phyloP scores from a whole-genome alignment of 2,329 filamentous ascomycete species.

The Neofusicoccum parvum region DNA sequence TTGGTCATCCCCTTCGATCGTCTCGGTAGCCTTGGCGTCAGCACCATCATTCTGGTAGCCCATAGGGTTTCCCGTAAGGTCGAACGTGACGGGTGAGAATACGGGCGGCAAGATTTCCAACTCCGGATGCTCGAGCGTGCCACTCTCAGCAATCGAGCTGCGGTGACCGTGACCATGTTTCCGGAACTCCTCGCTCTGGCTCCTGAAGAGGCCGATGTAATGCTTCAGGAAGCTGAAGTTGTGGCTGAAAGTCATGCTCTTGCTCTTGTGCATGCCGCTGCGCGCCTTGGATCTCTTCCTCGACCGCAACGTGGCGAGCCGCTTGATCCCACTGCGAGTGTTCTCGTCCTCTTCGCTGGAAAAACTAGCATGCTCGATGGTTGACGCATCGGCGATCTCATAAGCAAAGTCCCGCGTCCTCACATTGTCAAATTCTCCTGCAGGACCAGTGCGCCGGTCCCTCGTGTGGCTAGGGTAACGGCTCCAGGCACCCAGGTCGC shows the following conservation, averaged over 20 bases:
- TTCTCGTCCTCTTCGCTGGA: slow-evolving; percentile 32
- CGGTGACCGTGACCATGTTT: slow-evolving; percentile 47
- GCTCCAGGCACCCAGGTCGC: slow-evolving; percentile 44
- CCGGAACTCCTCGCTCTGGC: slow-evolving; percentile 41
- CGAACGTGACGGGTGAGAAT: slow-evolving; percentile 19
- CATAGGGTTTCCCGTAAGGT: neutral
- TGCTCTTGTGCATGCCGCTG: slow-evolving; percentile 32
- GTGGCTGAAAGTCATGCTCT: slow-evolving; percentile 45
- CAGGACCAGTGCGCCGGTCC: slow-evolving; percentile 42
- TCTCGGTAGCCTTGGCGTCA: neutral
- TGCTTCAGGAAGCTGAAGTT: slow-evolving; percentile 45
- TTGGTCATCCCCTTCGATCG: neutral
- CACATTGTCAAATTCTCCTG: slow-evolving; percentile 42
- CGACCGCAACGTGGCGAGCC: neutral
- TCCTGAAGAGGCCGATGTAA: slow-evolving; percentile 47
- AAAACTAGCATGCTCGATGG: slow-evolving; percentile 23
- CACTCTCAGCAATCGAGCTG: slow-evolving; percentile 45
- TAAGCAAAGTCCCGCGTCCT: slow-evolving; percentile 47
- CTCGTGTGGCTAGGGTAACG: slow-evolving; percentile 51
- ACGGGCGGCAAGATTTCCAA: slow-evolving; percentile 49
- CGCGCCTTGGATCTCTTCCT: slow-evolving; percentile 21
- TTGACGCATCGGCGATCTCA: slow-evolving; percentile 32
- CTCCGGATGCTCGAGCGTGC: slow-evolving; percentile 49
- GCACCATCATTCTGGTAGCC: neutral
- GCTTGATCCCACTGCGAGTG: neutral